Conservation (phyloP, 257 asterid species). For the Salvia miltiorrhiza region DNA sequence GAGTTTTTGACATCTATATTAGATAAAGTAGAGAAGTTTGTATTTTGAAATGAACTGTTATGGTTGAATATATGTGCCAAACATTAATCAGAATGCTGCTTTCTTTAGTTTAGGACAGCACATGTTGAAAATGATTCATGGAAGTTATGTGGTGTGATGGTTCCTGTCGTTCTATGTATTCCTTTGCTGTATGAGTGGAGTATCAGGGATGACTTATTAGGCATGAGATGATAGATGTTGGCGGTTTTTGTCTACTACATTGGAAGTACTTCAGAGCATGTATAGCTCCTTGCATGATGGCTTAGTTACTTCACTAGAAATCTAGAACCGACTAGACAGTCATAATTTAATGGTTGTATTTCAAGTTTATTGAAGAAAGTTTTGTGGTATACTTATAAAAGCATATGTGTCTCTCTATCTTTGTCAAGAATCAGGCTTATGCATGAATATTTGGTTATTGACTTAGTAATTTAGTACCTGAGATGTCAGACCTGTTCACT, state of each 20-base stretch:
- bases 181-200: not conserved
- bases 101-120: not conserved
- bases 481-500: no score
- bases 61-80: not conserved
- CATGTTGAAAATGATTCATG: not conserved
- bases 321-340: not conserved
- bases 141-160: not conserved
- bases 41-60: not conserved
- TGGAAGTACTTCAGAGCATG: not conserved
- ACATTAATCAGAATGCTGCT: not conserved
- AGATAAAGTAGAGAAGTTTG: not conserved
- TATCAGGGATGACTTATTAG: not conserved
- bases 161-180: not conserved
- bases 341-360: not conserved
- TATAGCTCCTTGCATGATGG: not conserved
- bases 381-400: not conserved
- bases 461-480: not conserved
- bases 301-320: not conserved
- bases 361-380: not conserved
- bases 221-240: not conserved
- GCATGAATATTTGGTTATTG: not conserved
- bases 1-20: not conserved
- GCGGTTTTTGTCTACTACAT: not conserved
- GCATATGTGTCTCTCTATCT: not conserved
- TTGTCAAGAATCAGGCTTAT: not conserved